Conservation (phyloP, 2,329 filamentous ascomycete species). For the Zarea fungicola region DNA sequence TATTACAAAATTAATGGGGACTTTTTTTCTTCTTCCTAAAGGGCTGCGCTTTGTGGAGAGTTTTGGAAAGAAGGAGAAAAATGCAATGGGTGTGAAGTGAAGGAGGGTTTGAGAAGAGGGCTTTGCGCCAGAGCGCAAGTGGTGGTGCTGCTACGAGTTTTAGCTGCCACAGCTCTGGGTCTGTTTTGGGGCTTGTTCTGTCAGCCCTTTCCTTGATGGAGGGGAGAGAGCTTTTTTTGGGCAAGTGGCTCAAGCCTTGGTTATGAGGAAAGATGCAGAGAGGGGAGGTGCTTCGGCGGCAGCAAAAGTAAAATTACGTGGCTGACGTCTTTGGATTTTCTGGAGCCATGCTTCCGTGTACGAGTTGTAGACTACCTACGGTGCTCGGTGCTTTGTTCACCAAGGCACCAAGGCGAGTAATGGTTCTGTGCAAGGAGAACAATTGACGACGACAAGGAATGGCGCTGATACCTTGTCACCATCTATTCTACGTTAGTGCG, state of each 20-base stretch:
- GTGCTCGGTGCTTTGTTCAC: not conserved
- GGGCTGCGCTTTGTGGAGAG: conserved; percentile 4
- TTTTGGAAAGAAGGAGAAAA: conserved; percentile 12
- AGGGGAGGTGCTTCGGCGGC: not conserved
- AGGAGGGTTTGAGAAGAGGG: conserved; percentile 12
- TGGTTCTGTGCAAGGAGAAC: too few relatives aligned
- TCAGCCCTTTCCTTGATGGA: too few relatives aligned
- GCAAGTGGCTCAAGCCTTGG: too few relatives aligned
- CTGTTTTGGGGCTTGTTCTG: too few relatives aligned
- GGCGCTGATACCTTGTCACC: too few relatives aligned
- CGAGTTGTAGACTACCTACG: not conserved
- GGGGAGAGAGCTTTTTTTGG: not conserved
- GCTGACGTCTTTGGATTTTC: conserved; percentile 9
- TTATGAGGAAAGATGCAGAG: too few relatives aligned
- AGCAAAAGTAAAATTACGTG: conserved; percentile 10
- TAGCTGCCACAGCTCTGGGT: not conserved
- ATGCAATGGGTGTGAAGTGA: not conserved
- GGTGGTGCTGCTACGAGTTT: not conserved
- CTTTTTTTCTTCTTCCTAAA: conserved; percentile 2
- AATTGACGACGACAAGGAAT: too few relatives aligned
- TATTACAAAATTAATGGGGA: conserved; percentile 18
- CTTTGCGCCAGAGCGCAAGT: not conserved
- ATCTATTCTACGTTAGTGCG: too few relatives aligned
- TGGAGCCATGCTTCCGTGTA: not conserved
- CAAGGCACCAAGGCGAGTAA: not conserved